A percentile compares a stretch with the other conserved stretches of the same genome.
Evolutionary conservation across 345 rosid genomes (phyloP).

Genomic region (Eucalyptus regnans): DNA sequence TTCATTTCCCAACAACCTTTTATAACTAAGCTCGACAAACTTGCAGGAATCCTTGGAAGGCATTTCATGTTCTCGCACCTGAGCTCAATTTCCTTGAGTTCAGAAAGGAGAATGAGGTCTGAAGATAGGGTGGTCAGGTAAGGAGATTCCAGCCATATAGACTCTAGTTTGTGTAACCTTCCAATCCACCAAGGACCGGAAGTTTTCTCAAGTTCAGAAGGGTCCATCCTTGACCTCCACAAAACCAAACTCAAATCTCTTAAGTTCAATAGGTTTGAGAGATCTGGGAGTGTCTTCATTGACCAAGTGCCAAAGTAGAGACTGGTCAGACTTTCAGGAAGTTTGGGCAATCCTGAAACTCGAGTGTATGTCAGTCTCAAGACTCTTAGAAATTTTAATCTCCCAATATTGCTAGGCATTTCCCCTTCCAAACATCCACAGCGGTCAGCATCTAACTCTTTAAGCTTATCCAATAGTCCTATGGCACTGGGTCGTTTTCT

Average conservation of each 20-base stretch:
- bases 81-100: background rate
- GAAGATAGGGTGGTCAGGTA: background rate
- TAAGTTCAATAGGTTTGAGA: background rate
- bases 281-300: background rate
- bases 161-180: background rate
- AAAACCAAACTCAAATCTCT: background rate
- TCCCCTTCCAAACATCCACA: background rate
- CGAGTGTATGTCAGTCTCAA: background rate
- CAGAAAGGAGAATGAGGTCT: background rate
- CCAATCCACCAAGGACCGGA: background rate
- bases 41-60: background rate
- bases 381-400: background rate
- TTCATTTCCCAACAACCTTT: background rate
- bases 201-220: background rate
- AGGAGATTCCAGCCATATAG: background rate
- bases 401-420: background rate
- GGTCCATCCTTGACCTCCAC: background rate
- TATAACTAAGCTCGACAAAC: background rate
- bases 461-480: background rate
- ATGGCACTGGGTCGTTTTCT: background rate
- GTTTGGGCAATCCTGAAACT: background rate
- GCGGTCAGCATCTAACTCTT: background rate
- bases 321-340: background rate
- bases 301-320: background rate
- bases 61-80: background rate